Conservation (phyloP, 2,329 filamentous ascomycete species). For the Cercospora zeae-maydis region DNA sequence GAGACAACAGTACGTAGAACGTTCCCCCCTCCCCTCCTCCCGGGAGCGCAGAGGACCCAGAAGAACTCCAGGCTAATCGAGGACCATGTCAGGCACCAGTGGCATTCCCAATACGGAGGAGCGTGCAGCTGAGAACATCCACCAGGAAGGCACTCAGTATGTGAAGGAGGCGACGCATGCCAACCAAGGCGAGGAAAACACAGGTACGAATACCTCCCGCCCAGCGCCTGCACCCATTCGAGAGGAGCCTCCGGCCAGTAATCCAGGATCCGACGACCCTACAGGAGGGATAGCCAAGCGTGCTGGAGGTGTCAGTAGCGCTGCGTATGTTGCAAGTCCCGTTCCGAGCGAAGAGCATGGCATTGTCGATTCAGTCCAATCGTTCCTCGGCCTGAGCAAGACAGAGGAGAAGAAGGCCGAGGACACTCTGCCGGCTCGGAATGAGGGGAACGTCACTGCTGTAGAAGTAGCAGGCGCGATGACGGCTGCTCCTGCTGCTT, state of each 20-base stretch:
- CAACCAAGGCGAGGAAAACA: slow-evolving; percentile 9
- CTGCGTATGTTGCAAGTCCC: slow-evolving; percentile 24
- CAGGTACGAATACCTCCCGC: slow-evolving; percentile 10
- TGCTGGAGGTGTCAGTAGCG: slow-evolving; percentile 24
- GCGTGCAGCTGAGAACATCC: slow-evolving; percentile 10
- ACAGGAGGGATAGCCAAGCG: slow-evolving; percentile 20
- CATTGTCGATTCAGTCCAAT: slow-evolving; percentile 25
- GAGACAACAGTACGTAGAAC: slow-evolving; percentile 8
- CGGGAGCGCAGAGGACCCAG: not conserved
- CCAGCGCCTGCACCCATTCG: slow-evolving; percentile 4
- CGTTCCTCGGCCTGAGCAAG: slow-evolving; percentile 23
- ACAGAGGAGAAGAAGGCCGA: slow-evolving; percentile 15
- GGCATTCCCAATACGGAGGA: slow-evolving; percentile 5
- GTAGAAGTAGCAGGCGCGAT: slow-evolving; percentile 7
- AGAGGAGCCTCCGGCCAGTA: slow-evolving; percentile 22
- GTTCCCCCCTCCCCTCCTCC: too few relatives aligned
- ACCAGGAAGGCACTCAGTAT: slow-evolving; percentile 26
- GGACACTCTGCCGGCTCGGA: slow-evolving; percentile 11
- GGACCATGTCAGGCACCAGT: slow-evolving; percentile 6
- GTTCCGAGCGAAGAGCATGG: slow-evolving; percentile 17
- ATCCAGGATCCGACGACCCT: slow-evolving; percentile 22
- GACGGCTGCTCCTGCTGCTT: slow-evolving; percentile 14
- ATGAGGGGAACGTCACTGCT: slow-evolving; percentile 10
- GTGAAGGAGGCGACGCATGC: slow-evolving; percentile 21
- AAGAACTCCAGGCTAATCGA: not conserved